Evolutionary conservation across 108 stramenopile species (phyloP).

Genomic region (Nannochloropsis gaditana): DNA sequence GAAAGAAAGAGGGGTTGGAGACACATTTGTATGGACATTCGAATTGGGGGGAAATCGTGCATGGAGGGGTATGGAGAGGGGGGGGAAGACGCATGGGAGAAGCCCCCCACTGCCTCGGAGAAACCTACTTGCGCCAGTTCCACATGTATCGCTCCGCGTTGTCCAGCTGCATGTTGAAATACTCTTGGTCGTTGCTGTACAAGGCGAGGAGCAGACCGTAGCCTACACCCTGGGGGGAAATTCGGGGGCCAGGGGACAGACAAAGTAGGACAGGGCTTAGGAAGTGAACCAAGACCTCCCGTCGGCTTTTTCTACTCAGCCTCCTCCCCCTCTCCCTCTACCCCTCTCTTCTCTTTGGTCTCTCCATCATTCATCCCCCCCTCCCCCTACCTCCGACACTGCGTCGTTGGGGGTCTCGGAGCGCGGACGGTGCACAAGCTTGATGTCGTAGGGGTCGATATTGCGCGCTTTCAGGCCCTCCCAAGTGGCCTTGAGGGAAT

Average conservation of each 20-base stretch:
- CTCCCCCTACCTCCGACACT: too few relatives aligned
- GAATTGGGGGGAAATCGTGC: too few relatives aligned
- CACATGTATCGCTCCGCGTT: background rate
- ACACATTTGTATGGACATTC: too few relatives aligned
- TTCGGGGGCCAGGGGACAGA: background rate
- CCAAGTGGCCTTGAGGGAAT: background rate
- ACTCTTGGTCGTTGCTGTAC: constrained; percentile 1
- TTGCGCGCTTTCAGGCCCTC: background rate
- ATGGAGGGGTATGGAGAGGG: background rate
- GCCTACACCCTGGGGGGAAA: background rate
- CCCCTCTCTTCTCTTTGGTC: too few relatives aligned
- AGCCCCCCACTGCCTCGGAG: background rate
- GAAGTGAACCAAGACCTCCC: background rate
- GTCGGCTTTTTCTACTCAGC: too few relatives aligned
- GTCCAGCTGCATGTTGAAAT: background rate
- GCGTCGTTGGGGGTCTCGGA: background rate
- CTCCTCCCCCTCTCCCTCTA: too few relatives aligned
- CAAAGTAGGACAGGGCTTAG: background rate
- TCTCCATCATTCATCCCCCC: too few relatives aligned
- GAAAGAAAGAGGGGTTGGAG: background rate
- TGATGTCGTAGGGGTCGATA: background rate
- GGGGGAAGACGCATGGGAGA: background rate
- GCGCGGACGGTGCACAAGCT: background rate
- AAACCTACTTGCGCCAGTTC: background rate
- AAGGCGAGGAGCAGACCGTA: background rate